These are phyloP conservation scores for Tricholoma furcatifolium DNA, from an alignment of 768 basidiomycete genomes.

Conservation along the genomic window DNA sequence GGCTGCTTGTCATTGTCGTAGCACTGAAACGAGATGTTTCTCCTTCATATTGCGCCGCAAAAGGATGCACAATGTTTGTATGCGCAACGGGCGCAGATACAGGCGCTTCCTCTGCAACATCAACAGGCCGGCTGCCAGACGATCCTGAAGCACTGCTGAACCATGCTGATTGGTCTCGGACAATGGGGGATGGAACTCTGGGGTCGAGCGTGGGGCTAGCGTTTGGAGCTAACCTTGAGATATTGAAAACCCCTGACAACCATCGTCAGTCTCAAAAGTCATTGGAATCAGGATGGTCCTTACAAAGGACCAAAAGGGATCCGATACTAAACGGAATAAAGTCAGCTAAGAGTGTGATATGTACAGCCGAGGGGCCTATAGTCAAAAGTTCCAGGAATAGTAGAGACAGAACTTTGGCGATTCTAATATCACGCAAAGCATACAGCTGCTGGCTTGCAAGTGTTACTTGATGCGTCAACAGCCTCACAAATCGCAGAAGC, in stretches of 20 bases:
- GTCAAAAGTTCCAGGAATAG: conserved; percentile 12
- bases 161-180: conserved; percentile 7
- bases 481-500: conserved; percentile 1
- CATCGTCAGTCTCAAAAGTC: background rate
- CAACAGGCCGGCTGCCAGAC: background rate
- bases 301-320: conserved; percentile 14
- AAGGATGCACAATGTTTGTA: conserved; percentile 6
- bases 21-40: background rate
- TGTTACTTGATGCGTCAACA: conserved; percentile 3
- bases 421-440: conserved; percentile 7
- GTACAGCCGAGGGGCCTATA: conserved; percentile 12
- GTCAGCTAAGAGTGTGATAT: conserved; percentile 13
- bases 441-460: conserved; percentile 2
- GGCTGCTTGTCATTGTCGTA: background rate
- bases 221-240: background rate
- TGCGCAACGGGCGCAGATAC: background rate
- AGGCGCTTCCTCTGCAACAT: background rate
- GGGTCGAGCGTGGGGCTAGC: background rate
- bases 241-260: conserved; percentile 11
- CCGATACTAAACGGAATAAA: conserved; percentile 16
- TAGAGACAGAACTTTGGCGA: conserved; percentile 10
- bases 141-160: background rate
- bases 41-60: conserved; percentile 6
- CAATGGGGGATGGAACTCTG: background rate
- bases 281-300: background rate